Evolutionary conservation across 179 eudicot species (phyloP), one percentile per base, ranked within the genome.

Genomic region (Actinidia arguta): DNA sequence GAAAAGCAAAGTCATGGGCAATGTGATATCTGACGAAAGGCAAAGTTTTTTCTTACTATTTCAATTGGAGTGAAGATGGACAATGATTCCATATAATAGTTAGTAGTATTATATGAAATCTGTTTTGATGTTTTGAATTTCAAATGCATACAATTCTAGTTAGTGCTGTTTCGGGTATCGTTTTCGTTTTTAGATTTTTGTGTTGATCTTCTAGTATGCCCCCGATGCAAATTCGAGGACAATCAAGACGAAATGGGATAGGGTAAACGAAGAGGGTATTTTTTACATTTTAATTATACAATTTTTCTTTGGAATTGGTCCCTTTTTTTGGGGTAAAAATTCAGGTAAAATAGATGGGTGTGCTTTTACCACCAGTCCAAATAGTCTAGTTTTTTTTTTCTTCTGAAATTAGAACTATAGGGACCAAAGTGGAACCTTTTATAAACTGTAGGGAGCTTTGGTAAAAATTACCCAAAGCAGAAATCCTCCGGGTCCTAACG

Each of bases 201-300:
- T 58, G 17, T 17, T 58, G 62, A 18, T 17, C 63, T 58, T 13
- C 18, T 58, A 24, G 18, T 12, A 3, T n/a, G 14, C 36, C 62
- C 17, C 66, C 78, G 36, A 75, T 75, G 78, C 66, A 56, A 31
- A 50, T 55, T 75, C 78, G 56, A 75, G n/a, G n/a, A n/a, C n/a
- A n/a, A n/a, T n/a, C n/a, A n/a, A n/a, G n/a, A n/a, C n/a, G n/a
- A n/a, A n/a, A n/a, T n/a, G n/a, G n/a, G n/a, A n/a, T n/a, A n/a
- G n/a, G n/a, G n/a, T n/a, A n/a, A n/a, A n/a, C n/a, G n/a, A n/a
- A n/a, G n/a, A n/a, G n/a, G n/a, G n/a, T n/a, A n/a, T n/a, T n/a
- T n/a, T n/a, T n/a, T n/a, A n/a, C n/a, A n/a, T n/a, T n/a, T n/a
- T n/a, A n/a, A n/a, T n/a, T n/a, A n/a, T n/a, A n/a, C n/a, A n/a